Evolutionary conservation across 106 monocot genomes (phyloP), one percentile per base, ranked within the genome.

Genomic region (Dendrobium catenatum): DNA sequence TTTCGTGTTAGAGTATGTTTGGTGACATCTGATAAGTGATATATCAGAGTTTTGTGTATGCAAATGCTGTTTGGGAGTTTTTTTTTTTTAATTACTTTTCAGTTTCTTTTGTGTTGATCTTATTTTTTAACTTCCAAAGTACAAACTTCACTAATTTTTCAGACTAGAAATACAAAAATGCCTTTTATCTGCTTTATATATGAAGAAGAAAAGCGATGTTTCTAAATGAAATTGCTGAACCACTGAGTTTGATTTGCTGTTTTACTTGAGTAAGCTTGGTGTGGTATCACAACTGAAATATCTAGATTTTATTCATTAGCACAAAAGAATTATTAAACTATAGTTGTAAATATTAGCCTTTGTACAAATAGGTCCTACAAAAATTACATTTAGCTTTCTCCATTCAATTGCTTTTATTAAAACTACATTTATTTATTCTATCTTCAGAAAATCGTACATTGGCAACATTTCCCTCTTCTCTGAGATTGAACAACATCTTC

Each of bases 381-480:
- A 74, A 42, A n/a, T 74, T 44, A 74, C 43, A 42, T 74, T 9
- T 43, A 13, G 74, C 31, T 74, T 67, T 54, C 29, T 33, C 9
- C 22, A 40, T 58, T 19, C 17, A 7, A 27, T 41, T 27, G 29
- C 51, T 75, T 61, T 70, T 81, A 41, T 17, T 81, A 22, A 75
- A 16, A 48, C 29, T 81, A 51, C 70, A 5, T 37, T 33, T 42
- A 72, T 72, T 72, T 80, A 75, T 81, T 81, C 9, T 68, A 72
- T 84, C 76, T 68, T 68, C 96, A 96, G 96, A 82, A 92, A 83
- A 73, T 96, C 96, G n/a, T 96, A 94, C 78, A 79, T 96, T 79
- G 96, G 96, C 54, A 96, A 94, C 80, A 80, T 96, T 58, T 86
- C 90, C 55, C 42, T 94, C 80, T 96, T 96, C 82, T 48, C 81